Evolutionary conservation across 2,329 filamentous ascomycete species (phyloP), one percentile per base, ranked within the genome.

Genomic region (Phaeosphaeria sp.): DNA sequence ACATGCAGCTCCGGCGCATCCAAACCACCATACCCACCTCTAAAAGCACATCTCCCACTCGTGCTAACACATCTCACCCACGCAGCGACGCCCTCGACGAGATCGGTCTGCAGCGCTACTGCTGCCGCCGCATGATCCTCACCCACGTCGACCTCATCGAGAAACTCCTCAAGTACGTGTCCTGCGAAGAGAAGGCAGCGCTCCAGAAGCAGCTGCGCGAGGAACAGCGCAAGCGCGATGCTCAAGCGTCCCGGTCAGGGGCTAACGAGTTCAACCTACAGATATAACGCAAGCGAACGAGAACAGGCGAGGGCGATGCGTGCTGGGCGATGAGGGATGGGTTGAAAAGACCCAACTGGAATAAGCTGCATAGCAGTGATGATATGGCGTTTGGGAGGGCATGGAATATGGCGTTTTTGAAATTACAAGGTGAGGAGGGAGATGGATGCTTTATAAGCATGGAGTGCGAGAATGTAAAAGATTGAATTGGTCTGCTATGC

Each of bases 121-220:
- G 95, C 86, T 99, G 95, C 83, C 91, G 95, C 70, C 91, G 95
- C 74, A 99, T 99, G 95, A 89, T 99, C 79, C 97, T 99, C 91
- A 99, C 95, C 59, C 95, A 99, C 80, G 95, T 99, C 72, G 95
- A 99, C 78, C 84, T 99, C 61, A 97, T 99, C 71, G 95, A 99
- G 85, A 99, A 99, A 82, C 87, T 99, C 50, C 87, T 99, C 63
- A 78, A 78, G 74, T 78, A 76, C 64, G 73, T 72, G n/a, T 63
- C 65, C 53, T 56, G 49, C 36, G 54, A 51, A 42, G 66, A 71
- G 27, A 50, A 48, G 21, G 48, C 52, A 33, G 46, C 49, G 13
- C 42, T 48, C 17, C 57, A 57, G 49, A 53, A 48, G 33, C 49
- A 56, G 44, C 39, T 46, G 49, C 60, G 53, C 51, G 46, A 57